A percentile compares a stretch with the other conserved stretches of the same genome.
These are phyloP conservation scores for Euphorbia celastroides DNA, from an alignment of 441 rosid species.

Conservation along the genomic window DNA sequence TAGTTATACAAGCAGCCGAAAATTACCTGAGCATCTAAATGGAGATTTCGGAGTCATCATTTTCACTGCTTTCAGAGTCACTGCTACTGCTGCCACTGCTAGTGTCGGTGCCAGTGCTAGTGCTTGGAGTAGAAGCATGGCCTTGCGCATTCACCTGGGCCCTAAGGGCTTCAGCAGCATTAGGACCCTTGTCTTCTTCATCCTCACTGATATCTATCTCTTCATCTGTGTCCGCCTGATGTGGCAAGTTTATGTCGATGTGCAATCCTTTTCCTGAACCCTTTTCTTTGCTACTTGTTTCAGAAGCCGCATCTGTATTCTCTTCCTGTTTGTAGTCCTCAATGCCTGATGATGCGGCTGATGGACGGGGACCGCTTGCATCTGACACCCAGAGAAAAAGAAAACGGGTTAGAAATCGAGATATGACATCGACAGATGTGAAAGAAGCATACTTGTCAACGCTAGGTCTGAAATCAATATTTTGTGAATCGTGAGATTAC, in stretches of 20 bases:
- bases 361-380: conserved; percentile 37
- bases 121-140: conserved; percentile 34
- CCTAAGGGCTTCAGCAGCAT: conserved; percentile 86
- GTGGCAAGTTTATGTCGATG: conserved; percentile 37
- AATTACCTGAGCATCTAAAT: conserved; percentile 21
- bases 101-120: conserved; percentile 56
- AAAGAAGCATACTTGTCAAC: no score
- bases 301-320: conserved; percentile 39
- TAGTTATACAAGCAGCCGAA: background rate
- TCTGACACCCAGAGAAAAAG: conserved; percentile 7
- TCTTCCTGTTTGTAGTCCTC: conserved; percentile 40
- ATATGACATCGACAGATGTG: background rate
- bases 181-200: conserved; percentile 47
- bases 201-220: conserved; percentile 74
- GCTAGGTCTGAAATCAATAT: no score
- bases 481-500: no score
- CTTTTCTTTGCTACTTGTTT: conserved; percentile 33
- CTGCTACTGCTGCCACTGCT: conserved; percentile 38
- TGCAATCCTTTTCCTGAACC: conserved; percentile 36
- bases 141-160: conserved; percentile 67
- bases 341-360: conserved; percentile 22
- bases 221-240: conserved; percentile 48
- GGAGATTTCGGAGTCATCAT: conserved; percentile 43
- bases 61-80: conserved; percentile 50
- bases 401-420: conserved; percentile 3